These are phyloP conservation scores for Fusarium coffeatum DNA, from an alignment of 2,329 filamentous ascomycete genomes.

Conservation along the genomic window DNA sequence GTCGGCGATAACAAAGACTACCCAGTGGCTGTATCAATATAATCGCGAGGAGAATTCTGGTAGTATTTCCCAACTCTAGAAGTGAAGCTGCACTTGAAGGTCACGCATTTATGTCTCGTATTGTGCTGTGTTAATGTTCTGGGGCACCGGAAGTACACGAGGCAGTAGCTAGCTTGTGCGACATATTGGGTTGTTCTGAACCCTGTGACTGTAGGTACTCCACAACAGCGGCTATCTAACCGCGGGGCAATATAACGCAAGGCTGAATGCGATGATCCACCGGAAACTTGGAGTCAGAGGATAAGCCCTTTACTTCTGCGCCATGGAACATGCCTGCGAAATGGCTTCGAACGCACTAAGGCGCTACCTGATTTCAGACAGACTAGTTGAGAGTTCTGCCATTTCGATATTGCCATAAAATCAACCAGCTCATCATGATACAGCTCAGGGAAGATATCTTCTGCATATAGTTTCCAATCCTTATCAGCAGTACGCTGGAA, in stretches of 20 bases:
- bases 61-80: neutral
- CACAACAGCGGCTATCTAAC: neutral
- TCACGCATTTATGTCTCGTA: too few species aligned
- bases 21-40: neutral
- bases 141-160: neutral
- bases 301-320: neutral
- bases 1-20: neutral
- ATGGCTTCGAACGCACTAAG: neutral
- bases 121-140: too few species aligned
- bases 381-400: neutral
- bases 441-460: neutral
- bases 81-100: too few species aligned
- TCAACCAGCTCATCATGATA: neutral
- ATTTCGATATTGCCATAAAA: neutral
- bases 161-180: rapidly evolving
- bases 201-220: neutral
- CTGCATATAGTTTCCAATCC: neutral
- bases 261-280: neutral
- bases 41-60: neutral
- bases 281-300: neutral
- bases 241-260: neutral
- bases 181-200: neutral
- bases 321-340: neutral
- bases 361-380: neutral
- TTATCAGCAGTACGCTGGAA: neutral